Evolutionary conservation across 1,284 basidiomycete genomes (phyloP).

Genomic region (Tilletia walkeri): DNA sequence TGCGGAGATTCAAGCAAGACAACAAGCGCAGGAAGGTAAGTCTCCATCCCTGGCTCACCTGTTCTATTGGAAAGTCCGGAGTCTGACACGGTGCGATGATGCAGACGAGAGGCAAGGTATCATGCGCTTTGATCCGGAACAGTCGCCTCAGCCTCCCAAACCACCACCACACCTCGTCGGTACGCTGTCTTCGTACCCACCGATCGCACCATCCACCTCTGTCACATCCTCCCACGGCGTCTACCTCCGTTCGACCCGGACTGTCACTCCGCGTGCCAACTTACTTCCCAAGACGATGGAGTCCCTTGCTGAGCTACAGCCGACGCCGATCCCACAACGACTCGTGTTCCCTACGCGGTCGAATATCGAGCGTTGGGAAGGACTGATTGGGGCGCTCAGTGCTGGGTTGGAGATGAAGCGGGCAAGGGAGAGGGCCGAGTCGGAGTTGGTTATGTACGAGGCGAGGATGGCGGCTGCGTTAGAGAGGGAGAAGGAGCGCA

Average conservation of each 20-base stretch:
- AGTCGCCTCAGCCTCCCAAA: slow-evolving; percentile 37
- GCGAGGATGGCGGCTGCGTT: slow-evolving; percentile 16
- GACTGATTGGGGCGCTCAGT: slow-evolving; percentile 52
- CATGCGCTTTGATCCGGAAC: slow-evolving; percentile 39
- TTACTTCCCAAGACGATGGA: slow-evolving; percentile 40
- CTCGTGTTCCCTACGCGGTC: slow-evolving; percentile 50
- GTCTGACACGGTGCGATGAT: background rate
- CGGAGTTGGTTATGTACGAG: slow-evolving; percentile 26
- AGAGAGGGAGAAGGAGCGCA: slow-evolving; percentile 17
- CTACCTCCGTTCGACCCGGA: slow-evolving; percentile 50
- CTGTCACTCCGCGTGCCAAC: slow-evolving; percentile 48
- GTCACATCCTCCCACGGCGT: slow-evolving; percentile 45
- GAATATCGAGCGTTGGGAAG: slow-evolving; percentile 55
- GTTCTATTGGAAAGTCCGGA: background rate
- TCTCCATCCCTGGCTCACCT: background rate
- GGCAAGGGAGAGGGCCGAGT: slow-evolving; percentile 49
- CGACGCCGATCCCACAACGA: slow-evolving; percentile 34
- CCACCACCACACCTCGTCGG: slow-evolving; percentile 44
- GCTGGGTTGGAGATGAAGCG: slow-evolving; percentile 51
- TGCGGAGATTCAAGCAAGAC: slow-evolving; percentile 11
- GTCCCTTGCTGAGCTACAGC: slow-evolving; percentile 42
- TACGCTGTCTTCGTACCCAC: slow-evolving; percentile 47
- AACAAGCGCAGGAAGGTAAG: slow-evolving; percentile 10
- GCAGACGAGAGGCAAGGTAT: slow-evolving; percentile 48
- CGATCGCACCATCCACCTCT: slow-evolving; percentile 39